Conservation (phyloP, 2,329 filamentous ascomycete species). For the Chaetomium strumarium region DNA sequence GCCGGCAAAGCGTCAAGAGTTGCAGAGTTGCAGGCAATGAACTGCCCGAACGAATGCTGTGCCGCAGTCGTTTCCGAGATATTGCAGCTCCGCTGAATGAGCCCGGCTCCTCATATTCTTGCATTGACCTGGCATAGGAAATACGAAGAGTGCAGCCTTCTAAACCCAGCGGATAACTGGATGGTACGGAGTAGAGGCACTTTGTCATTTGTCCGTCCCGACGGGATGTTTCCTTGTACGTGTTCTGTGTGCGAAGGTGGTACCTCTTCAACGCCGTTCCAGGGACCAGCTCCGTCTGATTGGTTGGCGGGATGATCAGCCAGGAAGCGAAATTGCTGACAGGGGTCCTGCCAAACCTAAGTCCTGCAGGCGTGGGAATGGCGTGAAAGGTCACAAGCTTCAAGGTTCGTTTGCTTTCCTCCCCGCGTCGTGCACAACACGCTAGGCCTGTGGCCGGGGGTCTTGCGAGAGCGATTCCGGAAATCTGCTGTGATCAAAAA, state of each 20-base stretch:
- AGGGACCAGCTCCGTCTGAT: constrained; percentile 19
- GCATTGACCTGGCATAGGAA: not conserved
- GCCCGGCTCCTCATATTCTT: not conserved
- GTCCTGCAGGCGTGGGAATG: not conserved
- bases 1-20: not conserved
- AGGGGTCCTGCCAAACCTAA: constrained; percentile 16
- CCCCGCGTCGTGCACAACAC: not conserved
- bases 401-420: not conserved
- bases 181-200: not conserved
- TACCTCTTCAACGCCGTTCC: constrained; percentile 14
- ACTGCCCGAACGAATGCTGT: constrained; percentile 3
- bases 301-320: constrained; percentile 14
- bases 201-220: not conserved
- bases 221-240: not conserved
- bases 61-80: constrained; percentile 2
- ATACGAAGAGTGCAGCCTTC: not conserved
- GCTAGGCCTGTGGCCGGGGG: not conserved
- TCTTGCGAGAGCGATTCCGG: not conserved
- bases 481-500: not conserved
- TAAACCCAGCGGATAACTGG: not conserved
- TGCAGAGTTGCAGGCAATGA: not conserved
- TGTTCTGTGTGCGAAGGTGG: constrained; percentile 1
- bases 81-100: not conserved
- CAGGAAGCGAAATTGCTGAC: constrained; percentile 24
- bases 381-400: not conserved